Evolutionary conservation across 805 yeast genomes (phyloP).

Genomic region (Pichia kluyveri): DNA sequence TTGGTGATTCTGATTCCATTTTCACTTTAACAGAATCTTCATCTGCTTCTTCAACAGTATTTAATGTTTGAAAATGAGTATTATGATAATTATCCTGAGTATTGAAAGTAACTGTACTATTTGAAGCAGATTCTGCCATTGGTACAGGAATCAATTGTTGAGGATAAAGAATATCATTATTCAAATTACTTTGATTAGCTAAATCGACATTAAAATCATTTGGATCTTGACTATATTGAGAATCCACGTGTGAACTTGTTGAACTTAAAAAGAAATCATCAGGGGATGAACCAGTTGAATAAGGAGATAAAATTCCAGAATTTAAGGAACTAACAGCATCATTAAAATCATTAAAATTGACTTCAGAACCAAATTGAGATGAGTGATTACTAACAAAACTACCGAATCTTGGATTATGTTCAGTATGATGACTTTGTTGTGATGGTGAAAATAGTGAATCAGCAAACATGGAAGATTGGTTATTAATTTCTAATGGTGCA

Average conservation of each 20-base stretch:
- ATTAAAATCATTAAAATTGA: conserved; percentile 23
- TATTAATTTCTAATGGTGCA: conserved; percentile 1
- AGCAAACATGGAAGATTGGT: background rate
- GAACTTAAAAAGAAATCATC: conserved; percentile 24
- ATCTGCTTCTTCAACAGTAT: conserved; percentile 12
- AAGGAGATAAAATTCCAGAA: conserved; percentile 26
- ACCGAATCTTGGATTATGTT: conserved; percentile 11
- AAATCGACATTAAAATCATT: conserved; percentile 8
- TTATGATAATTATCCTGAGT: conserved; percentile 7
- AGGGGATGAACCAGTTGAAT: conserved; percentile 30
- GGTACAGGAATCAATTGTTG: conserved; percentile 16
- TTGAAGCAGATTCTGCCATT: conserved; percentile 23
- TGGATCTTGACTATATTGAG: conserved; percentile 10
- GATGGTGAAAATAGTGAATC: background rate
- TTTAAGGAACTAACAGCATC: conserved; percentile 23
- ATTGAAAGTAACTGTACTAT: conserved; percentile 22
- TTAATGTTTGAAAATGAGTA: conserved; percentile 4
- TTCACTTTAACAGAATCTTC: conserved; percentile 6
- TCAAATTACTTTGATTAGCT: background rate
- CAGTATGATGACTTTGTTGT: background rate
- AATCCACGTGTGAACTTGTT: conserved; percentile 11
- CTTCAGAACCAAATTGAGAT: conserved; percentile 18
- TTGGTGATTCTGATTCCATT: conserved; percentile 5
- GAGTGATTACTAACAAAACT: conserved; percentile 12
- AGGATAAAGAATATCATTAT: conserved; percentile 11